Base-by-base conservation (phyloP, 108 stramenopile species). In the Nitzschia sp. region DNA sequence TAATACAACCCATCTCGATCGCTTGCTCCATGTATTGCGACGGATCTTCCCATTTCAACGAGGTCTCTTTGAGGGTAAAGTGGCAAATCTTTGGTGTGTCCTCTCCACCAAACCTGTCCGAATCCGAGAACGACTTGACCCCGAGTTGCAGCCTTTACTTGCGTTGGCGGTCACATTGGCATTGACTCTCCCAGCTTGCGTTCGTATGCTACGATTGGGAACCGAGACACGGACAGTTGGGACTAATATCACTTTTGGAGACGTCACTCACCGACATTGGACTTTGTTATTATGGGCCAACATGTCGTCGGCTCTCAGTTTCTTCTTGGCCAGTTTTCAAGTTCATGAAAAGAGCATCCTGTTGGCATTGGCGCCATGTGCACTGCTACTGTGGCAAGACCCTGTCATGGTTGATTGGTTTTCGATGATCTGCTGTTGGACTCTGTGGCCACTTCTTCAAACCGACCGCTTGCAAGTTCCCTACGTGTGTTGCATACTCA, bases 31-130 rank as follows among this genome's bases (percentile, higher is more conserved):
- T 53, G 79, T 96, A 3, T 21, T 92, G 6, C 72, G 58, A 27
- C 83, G 97, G 19, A 74, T 95, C 53, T 97, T 98, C 66, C 97
- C 97, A 2, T 89, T 98, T 53, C 72, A 91, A 28, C 87, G 97
- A 13, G 97, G 97, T 23, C 57, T 98, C 56, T 98, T 98, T 77
- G 97, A 98, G 78, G 95, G 90, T 30, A 98, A 98, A 65, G 97
- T 98, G 1, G 69, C 96, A 48, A 96, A 96, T 80, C 16, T 96
- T 6, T 98, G 97, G 97, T 98, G 89, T 80, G 88, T 82, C 13
- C 46, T 90, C 34, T 82, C 80, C 17, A 66, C 85, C 17, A 82
- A 76, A 35, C 92, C 92, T 8, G 48, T 93, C 34, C 82, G 75
- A 1, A 83, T 94, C 33, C 86, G 87, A 16, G 38, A 73, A 23